A percentile compares a stretch with the other conserved stretches of the same genome.
phyloP scores from a whole-genome alignment of 192 early-diverging fungal genomes.

The Obelidium mucronatum region DNA sequence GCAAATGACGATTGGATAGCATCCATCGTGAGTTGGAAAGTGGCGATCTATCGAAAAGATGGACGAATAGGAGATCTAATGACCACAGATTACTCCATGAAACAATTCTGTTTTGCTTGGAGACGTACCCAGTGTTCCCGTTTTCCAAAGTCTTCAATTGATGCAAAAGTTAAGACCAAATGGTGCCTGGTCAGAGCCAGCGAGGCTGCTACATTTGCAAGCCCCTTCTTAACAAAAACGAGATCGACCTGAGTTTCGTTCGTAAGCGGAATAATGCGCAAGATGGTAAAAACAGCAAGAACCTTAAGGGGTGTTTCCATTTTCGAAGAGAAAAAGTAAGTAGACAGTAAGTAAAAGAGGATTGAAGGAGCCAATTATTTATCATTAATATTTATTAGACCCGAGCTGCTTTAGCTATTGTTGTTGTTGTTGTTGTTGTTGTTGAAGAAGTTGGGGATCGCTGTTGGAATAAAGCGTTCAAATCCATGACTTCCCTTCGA shows the following conservation, averaged over 20 bases:
- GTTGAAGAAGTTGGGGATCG: not conserved
- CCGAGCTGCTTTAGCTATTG: too few species aligned
- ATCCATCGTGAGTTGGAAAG: constrained; percentile 52
- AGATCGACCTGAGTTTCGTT: not conserved
- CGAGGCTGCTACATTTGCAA: not conserved
- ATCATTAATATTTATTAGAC: too few species aligned
- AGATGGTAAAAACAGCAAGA: not conserved
- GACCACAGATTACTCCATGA: too few species aligned
- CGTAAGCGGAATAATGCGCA: not conserved
- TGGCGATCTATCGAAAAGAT: constrained; percentile 81
- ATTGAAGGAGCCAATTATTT: not conserved
- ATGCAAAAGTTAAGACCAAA: constrained; percentile 10
- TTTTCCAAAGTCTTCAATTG: not conserved
- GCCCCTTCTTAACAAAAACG: constrained; percentile 14
- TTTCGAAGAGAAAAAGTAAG: not conserved
- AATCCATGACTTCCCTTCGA: constrained; percentile 21
- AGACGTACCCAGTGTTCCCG: constrained; percentile 21
- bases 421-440: not conserved
- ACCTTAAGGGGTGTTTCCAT: constrained; percentile 12
- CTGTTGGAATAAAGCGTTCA: not conserved
- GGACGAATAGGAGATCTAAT: constrained; percentile 83
- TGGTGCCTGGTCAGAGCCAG: constrained; percentile 19
- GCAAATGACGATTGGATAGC: constrained; percentile 62
- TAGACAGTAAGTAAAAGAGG: not conserved
- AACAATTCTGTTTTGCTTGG: too few species aligned